These are phyloP conservation scores for Arachnopeziza araneosa DNA, from an alignment of 2,329 filamentous ascomycete species.

Conservation along the genomic window DNA sequence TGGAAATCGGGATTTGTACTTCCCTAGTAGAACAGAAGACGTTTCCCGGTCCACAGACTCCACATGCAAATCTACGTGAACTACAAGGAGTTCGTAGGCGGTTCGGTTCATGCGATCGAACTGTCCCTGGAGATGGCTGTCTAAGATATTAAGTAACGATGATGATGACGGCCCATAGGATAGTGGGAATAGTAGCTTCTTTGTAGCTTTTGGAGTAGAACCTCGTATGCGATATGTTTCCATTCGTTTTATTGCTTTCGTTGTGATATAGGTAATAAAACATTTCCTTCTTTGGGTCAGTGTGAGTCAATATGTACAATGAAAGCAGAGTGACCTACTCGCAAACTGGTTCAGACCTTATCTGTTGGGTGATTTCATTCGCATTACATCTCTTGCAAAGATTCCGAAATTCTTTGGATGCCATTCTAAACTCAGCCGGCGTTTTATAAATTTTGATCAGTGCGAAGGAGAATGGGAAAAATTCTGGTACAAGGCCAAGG, in stretches of 20 bases:
- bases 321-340: conserved; percentile 18
- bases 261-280: conserved; percentile 70
- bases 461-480: not conserved
- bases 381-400: conserved; percentile 28
- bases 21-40: conserved; percentile 33
- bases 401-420: not conserved
- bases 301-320: conserved; percentile 7
- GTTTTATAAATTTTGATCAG: not conserved
- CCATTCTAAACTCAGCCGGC: not conserved
- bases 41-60: conserved; percentile 24
- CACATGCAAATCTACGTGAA: conserved; percentile 39
- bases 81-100: conserved; percentile 61
- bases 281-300: conserved; percentile 51
- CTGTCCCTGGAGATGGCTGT: conserved; percentile 62
- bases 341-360: conserved; percentile 31
- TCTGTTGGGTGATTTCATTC: conserved; percentile 24
- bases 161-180: conserved; percentile 81
- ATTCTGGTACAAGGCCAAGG: not conserved
- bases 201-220: conserved; percentile 29
- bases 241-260: conserved; percentile 76
- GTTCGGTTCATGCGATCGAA: conserved; percentile 56
- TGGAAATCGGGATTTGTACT: conserved; percentile 56
- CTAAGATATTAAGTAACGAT: conserved; percentile 69
- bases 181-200: conserved; percentile 65
- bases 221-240: conserved; percentile 53